Percentiles rank a stretch among this genome's conserved stretches.
phyloP scores from a whole-genome alignment of 2,329 filamentous ascomycete genomes.

The Dichotomopilus funicola region DNA sequence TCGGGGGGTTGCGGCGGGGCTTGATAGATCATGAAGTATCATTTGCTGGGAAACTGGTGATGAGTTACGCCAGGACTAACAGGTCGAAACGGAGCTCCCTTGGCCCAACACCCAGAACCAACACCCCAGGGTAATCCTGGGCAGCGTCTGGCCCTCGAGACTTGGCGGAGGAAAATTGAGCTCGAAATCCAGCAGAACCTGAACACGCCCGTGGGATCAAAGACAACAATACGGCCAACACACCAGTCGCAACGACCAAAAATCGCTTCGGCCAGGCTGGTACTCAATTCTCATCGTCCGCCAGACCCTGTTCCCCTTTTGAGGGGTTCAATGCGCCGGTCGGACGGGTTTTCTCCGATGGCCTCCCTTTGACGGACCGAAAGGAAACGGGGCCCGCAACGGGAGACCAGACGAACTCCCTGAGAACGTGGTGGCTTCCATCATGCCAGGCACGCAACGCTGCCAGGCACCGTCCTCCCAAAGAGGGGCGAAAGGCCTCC shows the following conservation, averaged over 20 bases:
- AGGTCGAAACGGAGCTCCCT: constrained; percentile 5
- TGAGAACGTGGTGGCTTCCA: not conserved
- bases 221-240: not conserved
- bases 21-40: constrained; percentile 2
- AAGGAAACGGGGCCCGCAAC: not conserved
- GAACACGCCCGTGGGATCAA: no score
- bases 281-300: not conserved
- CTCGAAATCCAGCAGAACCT: no score
- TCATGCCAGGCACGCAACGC: not conserved
- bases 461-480: constrained; percentile 8
- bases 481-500: no score
- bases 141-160: not conserved
- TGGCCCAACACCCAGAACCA: not conserved
- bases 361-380: not conserved
- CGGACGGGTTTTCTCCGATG: not conserved
- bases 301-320: not conserved
- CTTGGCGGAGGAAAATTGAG: not conserved
- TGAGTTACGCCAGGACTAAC: constrained; percentile 5
- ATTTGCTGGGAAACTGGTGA: not conserved
- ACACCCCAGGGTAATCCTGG: not conserved
- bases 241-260: not conserved
- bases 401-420: not conserved
- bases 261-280: not conserved
- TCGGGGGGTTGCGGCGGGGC: constrained; percentile 2
- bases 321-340: not conserved